phyloP scores from a whole-genome alignment of 805 yeast species.

The Teunomyces funiuensis region DNA sequence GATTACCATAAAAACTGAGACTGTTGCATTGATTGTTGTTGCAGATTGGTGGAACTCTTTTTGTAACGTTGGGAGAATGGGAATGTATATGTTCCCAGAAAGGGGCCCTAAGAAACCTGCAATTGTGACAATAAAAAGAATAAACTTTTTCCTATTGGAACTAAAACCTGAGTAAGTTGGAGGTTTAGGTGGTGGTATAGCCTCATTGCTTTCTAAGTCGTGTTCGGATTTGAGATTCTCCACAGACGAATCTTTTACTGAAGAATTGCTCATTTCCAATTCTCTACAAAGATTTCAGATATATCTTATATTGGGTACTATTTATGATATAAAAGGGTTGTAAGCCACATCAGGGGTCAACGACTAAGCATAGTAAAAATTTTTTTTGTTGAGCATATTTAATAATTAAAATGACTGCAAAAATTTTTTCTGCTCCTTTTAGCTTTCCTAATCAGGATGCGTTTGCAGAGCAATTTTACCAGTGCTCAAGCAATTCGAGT shows the following conservation, averaged over 20 bases:
- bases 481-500: not conserved
- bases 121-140: slow-evolving; percentile 42
- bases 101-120: slow-evolving; percentile 59
- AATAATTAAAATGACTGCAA: not conserved
- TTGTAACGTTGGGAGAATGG: slow-evolving; percentile 48
- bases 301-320: not conserved
- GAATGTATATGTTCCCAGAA: slow-evolving; percentile 58
- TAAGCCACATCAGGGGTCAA: not conserved
- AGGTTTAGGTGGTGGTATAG: not conserved
- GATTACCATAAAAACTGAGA: slow-evolving; percentile 56
- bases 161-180: slow-evolving; percentile 34
- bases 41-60: slow-evolving; percentile 39
- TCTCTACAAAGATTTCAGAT: no score
- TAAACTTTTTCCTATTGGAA: slow-evolving; percentile 24
- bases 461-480: not conserved
- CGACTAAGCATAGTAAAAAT: not conserved
- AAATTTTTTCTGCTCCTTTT: slow-evolving; percentile 1
- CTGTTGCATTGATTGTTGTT: slow-evolving; percentile 52
- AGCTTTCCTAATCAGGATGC: not conserved
- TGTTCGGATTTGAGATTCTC: not conserved
- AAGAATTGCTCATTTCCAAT: not conserved
- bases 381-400: slow-evolving; percentile 4
- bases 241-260: not conserved
- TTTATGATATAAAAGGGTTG: not conserved
- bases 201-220: not conserved